phyloP scores from a whole-genome alignment of 768 basidiomycete species.

The Phaeolepiota aurea region DNA sequence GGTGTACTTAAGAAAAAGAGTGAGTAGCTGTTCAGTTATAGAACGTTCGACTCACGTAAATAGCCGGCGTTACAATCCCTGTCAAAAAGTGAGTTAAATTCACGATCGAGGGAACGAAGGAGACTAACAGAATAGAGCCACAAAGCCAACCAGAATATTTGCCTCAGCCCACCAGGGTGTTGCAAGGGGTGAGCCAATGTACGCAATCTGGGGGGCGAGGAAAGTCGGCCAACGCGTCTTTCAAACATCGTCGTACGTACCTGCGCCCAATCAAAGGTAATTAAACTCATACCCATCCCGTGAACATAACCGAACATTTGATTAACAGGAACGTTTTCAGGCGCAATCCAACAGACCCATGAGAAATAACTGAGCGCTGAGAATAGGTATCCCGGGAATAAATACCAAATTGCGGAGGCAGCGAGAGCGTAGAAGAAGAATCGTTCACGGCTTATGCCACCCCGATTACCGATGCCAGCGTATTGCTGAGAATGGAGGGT shows the following conservation, averaged over 20 bases:
- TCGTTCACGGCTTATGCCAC: slow-evolving; percentile 64
- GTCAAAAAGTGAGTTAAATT: background rate
- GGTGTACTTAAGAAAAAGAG: slow-evolving; percentile 32
- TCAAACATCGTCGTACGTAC: slow-evolving; percentile 22
- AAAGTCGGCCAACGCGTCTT: slow-evolving; percentile 4
- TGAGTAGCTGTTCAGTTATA: background rate
- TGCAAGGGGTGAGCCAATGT: slow-evolving; percentile 63
- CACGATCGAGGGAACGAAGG: background rate
- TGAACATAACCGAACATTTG: slow-evolving; percentile 65
- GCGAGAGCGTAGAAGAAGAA: slow-evolving; percentile 68
- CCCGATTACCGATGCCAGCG: slow-evolving; percentile 53
- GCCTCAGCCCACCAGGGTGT: slow-evolving; percentile 82
- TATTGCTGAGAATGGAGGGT: slow-evolving; percentile 71
- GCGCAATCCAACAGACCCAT: slow-evolving; percentile 59
- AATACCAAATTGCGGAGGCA: slow-evolving; percentile 53
- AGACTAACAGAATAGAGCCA: slow-evolving; percentile 56
- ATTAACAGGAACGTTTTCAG: slow-evolving; percentile 60
- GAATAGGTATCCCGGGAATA: slow-evolving; percentile 72
- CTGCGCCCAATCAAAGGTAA: slow-evolving; percentile 81
- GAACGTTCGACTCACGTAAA: slow-evolving; percentile 36
- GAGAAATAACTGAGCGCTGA: slow-evolving; percentile 53
- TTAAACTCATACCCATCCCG: slow-evolving; percentile 59
- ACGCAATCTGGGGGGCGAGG: slow-evolving; percentile 35
- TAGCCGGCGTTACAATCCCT: slow-evolving; percentile 51
- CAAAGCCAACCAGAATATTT: slow-evolving; percentile 54